Evolutionary conservation across 306 rosid species (phyloP), one percentile per base, ranked within the genome.

Genomic region (Lupinus albus): DNA sequence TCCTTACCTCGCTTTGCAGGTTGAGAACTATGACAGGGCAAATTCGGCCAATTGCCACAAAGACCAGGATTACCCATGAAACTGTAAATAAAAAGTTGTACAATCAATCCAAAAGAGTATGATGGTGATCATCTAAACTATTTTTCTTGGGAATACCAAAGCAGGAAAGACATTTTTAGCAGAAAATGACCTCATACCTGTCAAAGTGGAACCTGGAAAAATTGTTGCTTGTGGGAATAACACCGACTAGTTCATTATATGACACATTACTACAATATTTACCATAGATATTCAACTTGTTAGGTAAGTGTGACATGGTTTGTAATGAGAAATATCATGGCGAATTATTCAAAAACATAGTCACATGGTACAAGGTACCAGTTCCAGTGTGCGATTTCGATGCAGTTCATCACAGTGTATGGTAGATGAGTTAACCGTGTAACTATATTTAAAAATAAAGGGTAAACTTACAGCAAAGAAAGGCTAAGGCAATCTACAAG

Each of bases 21-120:
- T n/a, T 7, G 95, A 75, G 84, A 57, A 17, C 71, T 81, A 6
- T 70, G 88, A 78, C 99, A 94, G 0, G 81, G 86, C 41, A 79
- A 86, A 80, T 66, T 80, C 51, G 82, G 78, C 97, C 99, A 87
- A 74, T 78, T 72, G 61, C 99, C 96, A 68, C 99, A 94, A 11
- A 94, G 95, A 68, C 74, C 82, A 11, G 90, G 82, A 73, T 94
- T 94, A 81, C 99, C 99, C 68, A 94, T 54, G 78, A 91, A 94
- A 69, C 99, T 94, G 84, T 53, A 72, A 38, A 81, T 1, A 62
- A 25, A 65, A 62, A 41, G 14, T 56, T 33, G 25, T 3, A 71
- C 70, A 82, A 8, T 18, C n/a, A 80, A 54, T 61, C 7, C 16
- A 20, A 7, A 42, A 61, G 32, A 68, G 48, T 13, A 56, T 17